A percentile compares a stretch with the other conserved stretches of the same genome.
phyloP scores from a whole-genome alignment of 2,329 filamentous ascomycete genomes.

The Penicillium polonicum region DNA sequence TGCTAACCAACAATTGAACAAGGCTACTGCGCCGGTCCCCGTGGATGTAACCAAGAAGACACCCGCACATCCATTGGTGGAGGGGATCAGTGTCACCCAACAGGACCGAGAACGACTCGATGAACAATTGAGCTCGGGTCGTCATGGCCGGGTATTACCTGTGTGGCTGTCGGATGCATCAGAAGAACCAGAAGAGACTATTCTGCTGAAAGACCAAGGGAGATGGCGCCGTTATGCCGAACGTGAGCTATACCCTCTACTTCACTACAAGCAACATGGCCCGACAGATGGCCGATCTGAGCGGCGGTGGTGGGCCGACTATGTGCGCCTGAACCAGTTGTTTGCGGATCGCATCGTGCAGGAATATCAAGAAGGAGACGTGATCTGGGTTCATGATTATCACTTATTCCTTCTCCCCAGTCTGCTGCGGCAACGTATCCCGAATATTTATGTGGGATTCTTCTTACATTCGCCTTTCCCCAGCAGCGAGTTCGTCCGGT shows the following conservation, averaged over 20 bases:
- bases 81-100: conserved; percentile 69
- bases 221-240: conserved; percentile 90
- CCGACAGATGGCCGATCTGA: conserved; percentile 81
- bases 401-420: conserved; percentile 86
- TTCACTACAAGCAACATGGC: conserved; percentile 95
- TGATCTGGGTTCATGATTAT: conserved; percentile 92
- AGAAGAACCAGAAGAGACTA: conserved; percentile 65
- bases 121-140: conserved; percentile 67
- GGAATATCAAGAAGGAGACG: conserved; percentile 86
- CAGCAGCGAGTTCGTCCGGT: conserved; percentile 91
- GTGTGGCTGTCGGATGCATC: conserved; percentile 84
- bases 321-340: conserved; percentile 86
- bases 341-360: conserved; percentile 88
- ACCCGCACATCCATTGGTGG: conserved; percentile 58
- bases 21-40: conserved; percentile 76
- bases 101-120: conserved; percentile 73
- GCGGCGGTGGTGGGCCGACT: conserved; percentile 84
- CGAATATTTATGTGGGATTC: conserved; percentile 91
- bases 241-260: conserved; percentile 85
- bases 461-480: conserved; percentile 94
- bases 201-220: conserved; percentile 75
- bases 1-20: conserved; percentile 56
- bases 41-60: conserved; percentile 61
- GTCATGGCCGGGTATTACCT: conserved; percentile 75
- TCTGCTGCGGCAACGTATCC: conserved; percentile 79